Base-by-base conservation (phyloP, 805 yeast genomes). In the Clavispora phyllophila region DNA sequence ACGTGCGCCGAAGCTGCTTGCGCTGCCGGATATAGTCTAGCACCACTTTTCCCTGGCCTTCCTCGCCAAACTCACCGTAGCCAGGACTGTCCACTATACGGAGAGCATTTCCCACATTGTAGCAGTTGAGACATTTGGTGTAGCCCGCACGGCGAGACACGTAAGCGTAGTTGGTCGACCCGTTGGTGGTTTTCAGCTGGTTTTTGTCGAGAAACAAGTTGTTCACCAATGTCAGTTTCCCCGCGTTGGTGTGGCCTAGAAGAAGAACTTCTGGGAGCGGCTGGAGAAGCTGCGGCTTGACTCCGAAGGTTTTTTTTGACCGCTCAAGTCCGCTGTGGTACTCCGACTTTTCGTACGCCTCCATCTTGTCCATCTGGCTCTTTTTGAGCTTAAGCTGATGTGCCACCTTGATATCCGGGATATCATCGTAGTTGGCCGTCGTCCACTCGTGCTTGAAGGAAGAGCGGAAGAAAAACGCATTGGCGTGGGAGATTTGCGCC, bases 31-130 rank as follows among this genome's bases (percentile, higher is more conserved):
- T 60, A 55, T 87, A 89, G 27, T 79, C 77, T 53, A 79, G 55
- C 1, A 84, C 84, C 23, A 81, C 71, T 32, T 75, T 65, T 2
- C 96, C 97, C 57, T 90, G 96, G 50, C 69, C 63, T 8, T 54
- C 56, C 13, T 72, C 73, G 14, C 95, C 89, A 47, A 73, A 78
- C 31, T 64, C 73, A 2, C 98, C 98, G 59, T 90, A 90, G 0
- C 98, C 98, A 0, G 98, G 98, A 19, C 88, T 76, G 57, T 90
- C 98, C 2, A 88, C 77, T 3, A 90, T 54, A 46, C 87, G 68
- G 35, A 90, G 66, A 42, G 73, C 66, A 38, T 77, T 76, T 3
- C 84, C 84, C 10, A 85, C 62, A 44, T 80, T 84, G 63, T 74
- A 89, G 49, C 87, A 81, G 56, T 85, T 86, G 55, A 89, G 63